Conservation (phyloP, 768 basidiomycete genomes). For the Pisolithus albus region DNA sequence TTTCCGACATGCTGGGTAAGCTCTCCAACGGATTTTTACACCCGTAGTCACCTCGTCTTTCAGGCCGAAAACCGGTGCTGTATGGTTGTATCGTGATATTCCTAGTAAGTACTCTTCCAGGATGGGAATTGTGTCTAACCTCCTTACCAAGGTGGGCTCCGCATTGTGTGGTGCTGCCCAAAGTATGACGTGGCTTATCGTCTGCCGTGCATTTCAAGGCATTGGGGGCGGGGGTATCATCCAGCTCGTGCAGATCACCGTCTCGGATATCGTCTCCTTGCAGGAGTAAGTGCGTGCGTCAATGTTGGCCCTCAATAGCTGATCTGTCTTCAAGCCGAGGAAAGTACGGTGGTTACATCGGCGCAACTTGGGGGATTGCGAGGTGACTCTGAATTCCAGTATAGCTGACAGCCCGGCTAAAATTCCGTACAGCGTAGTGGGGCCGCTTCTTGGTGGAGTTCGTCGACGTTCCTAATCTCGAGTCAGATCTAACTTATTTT, state of each 20-base stretch:
- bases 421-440: conserved; percentile 26
- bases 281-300: conserved; percentile 47
- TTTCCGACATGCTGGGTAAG: conserved; percentile 50
- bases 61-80: conserved; percentile 64
- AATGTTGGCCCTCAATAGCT: not conserved
- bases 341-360: conserved; percentile 67
- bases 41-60: conserved; percentile 21
- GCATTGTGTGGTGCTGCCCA: conserved; percentile 80
- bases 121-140: conserved; percentile 7
- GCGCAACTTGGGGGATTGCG: conserved; percentile 71
- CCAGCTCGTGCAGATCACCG: conserved; percentile 69
- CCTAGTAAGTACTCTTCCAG: conserved; percentile 35
- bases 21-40: not conserved
- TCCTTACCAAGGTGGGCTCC: conserved; percentile 55
- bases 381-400: conserved; percentile 23
- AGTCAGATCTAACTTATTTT: not conserved
- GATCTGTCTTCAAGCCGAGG: conserved; percentile 48
- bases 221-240: conserved; percentile 79
- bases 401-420: not conserved
- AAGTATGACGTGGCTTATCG: conserved; percentile 69
- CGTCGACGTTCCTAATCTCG: conserved; percentile 1
- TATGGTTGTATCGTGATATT: conserved; percentile 62
- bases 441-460: conserved; percentile 37
- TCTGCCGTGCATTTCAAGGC: conserved; percentile 74
- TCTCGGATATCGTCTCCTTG: conserved; percentile 78